Evolutionary conservation across 306 rosid species (phyloP), one percentile per base, ranked within the genome.

Genomic region (Castanea sativa): DNA sequence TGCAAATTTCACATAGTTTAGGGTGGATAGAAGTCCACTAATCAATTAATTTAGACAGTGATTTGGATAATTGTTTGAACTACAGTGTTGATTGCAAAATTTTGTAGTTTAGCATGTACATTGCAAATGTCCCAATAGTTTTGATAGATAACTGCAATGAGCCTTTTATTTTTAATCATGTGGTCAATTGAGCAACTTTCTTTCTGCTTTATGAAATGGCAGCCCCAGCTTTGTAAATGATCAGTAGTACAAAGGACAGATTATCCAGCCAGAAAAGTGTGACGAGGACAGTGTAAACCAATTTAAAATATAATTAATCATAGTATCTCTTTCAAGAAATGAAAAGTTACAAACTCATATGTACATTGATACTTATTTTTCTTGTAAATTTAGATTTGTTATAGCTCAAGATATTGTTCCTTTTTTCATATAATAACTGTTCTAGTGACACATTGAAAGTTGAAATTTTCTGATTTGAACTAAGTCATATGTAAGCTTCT

Each of bases 201-300:
- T 35, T 61, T 53, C 73, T 33, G 77, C 53, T 51, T 38, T 49
- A 6, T 60, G 61, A 56, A 77, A 57, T 74, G 41, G 58, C 30
- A 35, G 45, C 83, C 38, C 52, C 43, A 61, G 38, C 76, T 74
- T 77, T 65, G 73, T 45, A 12, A 27, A 38, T 67, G 76, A 72
- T 76, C 73, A 81, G 9, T 32, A 38, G 65, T 43, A 53, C 38
- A 69, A 20, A 56, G 70, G 68, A 69, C 58, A 68, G 43, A 63
- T 73, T 55, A 21, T 74, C 43, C 68, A 21, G 77, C 58, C 52
- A 61, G 33, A 15, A 73, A 78, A 78, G 60, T 23, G 64, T 15
- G 74, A 67, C 21, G 21, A 75, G 65, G 60, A 58, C 49, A 27
- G 25, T 53, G 53, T 77, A 52, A 55, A 35, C n/a, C 76, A 57